phyloP scores from a whole-genome alignment of 768 basidiomycete species.

The Suillus discolor region DNA sequence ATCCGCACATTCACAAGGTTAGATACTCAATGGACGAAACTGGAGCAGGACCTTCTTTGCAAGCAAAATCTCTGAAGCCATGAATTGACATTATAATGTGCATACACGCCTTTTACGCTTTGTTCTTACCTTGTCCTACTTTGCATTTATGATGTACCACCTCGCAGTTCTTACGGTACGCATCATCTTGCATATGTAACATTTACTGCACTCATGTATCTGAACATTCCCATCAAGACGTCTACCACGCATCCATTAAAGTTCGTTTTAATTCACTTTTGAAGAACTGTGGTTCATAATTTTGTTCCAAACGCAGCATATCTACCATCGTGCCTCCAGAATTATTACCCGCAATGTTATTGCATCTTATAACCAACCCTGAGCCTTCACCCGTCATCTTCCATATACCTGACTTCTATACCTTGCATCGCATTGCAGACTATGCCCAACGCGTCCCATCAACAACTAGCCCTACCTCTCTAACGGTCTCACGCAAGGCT shows the following conservation, averaged over 20 bases:
- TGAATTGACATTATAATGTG: slow-evolving; percentile 12
- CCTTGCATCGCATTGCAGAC: slow-evolving; percentile 37
- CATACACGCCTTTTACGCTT: slow-evolving; percentile 13
- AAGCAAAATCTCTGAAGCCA: slow-evolving; percentile 4
- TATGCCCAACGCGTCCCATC: slow-evolving; percentile 48
- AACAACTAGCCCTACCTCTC: slow-evolving; percentile 32
- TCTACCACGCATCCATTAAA: slow-evolving; percentile 85
- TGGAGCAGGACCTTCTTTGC: slow-evolving; percentile 17
- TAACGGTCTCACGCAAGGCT: slow-evolving; percentile 22
- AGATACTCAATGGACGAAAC: slow-evolving; percentile 34
- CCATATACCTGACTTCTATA: slow-evolving; percentile 33
- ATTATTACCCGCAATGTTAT: slow-evolving; percentile 43
- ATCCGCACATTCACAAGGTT: slow-evolving; percentile 20
- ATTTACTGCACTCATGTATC: slow-evolving; percentile 22
- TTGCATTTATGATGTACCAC: slow-evolving; percentile 21
- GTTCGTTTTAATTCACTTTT: slow-evolving; percentile 40
- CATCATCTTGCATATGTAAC: slow-evolving; percentile 30
- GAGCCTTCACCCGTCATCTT: slow-evolving; percentile 35
- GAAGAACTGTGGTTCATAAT: neutral
- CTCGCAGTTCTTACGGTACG: slow-evolving; percentile 27
- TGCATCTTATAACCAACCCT: slow-evolving; percentile 29
- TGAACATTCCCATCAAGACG: slow-evolving; percentile 55
- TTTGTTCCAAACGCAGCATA: slow-evolving; percentile 36
- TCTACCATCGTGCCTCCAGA: slow-evolving; percentile 59
- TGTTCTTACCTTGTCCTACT: slow-evolving; percentile 14